A percentile compares a stretch with the other conserved stretches of the same genome.
Evolutionary conservation across 805 yeast species (phyloP).

Genomic region (Priceomyces melissophilus): DNA sequence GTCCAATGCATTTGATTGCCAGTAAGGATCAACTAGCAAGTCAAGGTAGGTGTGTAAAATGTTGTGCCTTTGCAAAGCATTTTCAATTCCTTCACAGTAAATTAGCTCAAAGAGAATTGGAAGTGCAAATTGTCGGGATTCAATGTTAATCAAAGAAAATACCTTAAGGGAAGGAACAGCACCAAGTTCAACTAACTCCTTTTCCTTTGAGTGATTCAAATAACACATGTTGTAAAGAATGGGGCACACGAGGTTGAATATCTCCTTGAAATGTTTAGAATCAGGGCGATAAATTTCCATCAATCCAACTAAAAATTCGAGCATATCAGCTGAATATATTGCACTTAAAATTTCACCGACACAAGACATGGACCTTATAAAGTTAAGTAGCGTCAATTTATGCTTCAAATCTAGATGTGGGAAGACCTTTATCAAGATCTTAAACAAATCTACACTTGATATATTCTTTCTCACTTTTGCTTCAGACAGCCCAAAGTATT

Average conservation of each 20-base stretch:
- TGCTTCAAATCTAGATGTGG: conserved; percentile 27
- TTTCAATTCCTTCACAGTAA: conserved; percentile 41
- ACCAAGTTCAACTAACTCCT: conserved; percentile 45
- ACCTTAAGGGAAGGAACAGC: conserved; percentile 43
- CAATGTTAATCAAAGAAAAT: conserved; percentile 37
- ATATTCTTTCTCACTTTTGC: conserved; percentile 40
- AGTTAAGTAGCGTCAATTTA: conserved; percentile 41
- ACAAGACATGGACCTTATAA: conserved; percentile 41
- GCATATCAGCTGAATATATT: conserved; percentile 37
- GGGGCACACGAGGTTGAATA: conserved; percentile 45
- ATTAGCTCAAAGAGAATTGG: conserved; percentile 54
- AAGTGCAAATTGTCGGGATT: conserved; percentile 49
- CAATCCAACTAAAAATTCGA: conserved; percentile 40
- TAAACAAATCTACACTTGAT: conserved; percentile 37
- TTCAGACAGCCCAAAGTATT: conserved; percentile 45
- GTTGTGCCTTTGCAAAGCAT: conserved; percentile 31
- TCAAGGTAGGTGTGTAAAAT: conserved; percentile 37
- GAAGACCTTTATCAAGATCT: conserved; percentile 38
- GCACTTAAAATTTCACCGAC: conserved; percentile 29
- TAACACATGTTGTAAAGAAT: conserved; percentile 51
- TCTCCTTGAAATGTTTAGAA: conserved; percentile 31
- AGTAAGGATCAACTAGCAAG: conserved; percentile 48
- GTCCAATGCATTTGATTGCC: conserved; percentile 57
- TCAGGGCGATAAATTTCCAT: conserved; percentile 26
- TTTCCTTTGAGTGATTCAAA: conserved; percentile 42